Base-by-base conservation (phyloP, 1,284 basidiomycete species). In the Microbotryomycetes sp. region DNA sequence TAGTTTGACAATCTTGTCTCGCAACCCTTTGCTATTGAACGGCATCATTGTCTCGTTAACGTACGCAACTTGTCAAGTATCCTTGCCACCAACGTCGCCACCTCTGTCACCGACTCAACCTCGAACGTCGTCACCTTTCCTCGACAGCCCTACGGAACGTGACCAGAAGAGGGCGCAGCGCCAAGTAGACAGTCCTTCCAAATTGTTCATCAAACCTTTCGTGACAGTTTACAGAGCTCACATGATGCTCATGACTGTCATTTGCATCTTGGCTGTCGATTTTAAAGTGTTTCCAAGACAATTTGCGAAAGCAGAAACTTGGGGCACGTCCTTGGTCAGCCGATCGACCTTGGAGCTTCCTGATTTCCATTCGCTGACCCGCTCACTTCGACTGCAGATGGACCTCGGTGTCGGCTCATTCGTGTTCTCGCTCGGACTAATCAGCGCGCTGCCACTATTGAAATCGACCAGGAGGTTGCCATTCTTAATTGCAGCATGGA, bases 401-500 rank as follows among this genome's bases (percentile, higher is more conserved):
- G 96, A 98, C 73, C 78, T 96, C 25, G 96, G 96, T 14, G 93
- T 97, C 0, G 94, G 94, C 14, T 92, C 92, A 0, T 96, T 96
- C 70, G 89, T 96, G 6, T 97, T 97, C 74, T 92, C 92, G 0
- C 86, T 93, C 71, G 96, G 94, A 19, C 77, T 97, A 48, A 86
- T 93, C 5, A 91, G 90, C 28, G 86, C 89, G 0, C 83, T 86
- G 54, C 87, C 88, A 1, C 74, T 91, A 12, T 64, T 77, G 19
- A 65, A 63, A 6, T 88, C 57, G 5, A 86, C 83, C 72, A 79
- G 84, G 60, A 81, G 83, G 0, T 67, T 73, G 1, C 78, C 84
- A 68, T 76, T 88, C 49, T 77, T 56, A 9, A 7, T 74, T 9
- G 75, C 79, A 6, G 71, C 65, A 22, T 53, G 29, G 28, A 36